These are phyloP conservation scores for Gonapodya prolifera DNA, from an alignment of 192 early-diverging fungal genomes.

Conservation along the genomic window DNA sequence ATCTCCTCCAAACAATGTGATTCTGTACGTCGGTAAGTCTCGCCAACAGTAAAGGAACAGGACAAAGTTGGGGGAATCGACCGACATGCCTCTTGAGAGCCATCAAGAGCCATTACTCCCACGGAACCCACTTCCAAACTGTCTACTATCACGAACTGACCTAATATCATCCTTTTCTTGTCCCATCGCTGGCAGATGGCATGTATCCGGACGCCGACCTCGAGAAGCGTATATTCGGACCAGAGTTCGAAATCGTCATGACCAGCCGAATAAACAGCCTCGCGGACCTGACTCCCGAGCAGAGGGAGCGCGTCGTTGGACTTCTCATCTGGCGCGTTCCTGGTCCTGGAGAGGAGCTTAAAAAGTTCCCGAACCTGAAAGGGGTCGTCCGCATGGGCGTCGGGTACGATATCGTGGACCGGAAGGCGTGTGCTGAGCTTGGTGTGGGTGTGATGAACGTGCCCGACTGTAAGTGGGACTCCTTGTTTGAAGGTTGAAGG, in stretches of 20 bases:
- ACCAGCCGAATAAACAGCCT: neutral
- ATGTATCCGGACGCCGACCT: neutral
- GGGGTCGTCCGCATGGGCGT: neutral
- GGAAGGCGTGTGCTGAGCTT: neutral
- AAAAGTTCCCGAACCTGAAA: neutral
- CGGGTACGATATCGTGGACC: neutral
- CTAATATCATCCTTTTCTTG: no score
- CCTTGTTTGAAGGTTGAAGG: no score
- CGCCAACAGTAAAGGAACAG: no score
- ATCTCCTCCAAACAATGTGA: no score
- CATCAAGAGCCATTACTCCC: no score
- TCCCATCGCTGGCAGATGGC: no score
- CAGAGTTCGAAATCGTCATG: neutral
- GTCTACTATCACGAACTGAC: no score
- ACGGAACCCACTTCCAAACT: no score
- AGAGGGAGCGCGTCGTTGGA: slow-evolving; percentile 1
- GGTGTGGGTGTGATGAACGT: slow-evolving; percentile 1
- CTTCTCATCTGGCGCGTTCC: neutral
- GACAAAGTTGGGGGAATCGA: no score
- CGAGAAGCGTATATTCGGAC: neutral
- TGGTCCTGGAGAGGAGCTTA: neutral
- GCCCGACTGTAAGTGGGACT: neutral
- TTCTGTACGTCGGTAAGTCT: no score
- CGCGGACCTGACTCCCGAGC: neutral
- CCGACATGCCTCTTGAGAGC: no score